phyloP scores from a whole-genome alignment of 2,329 filamentous ascomycete species.

The Teratosphaeria zuluensis region DNA sequence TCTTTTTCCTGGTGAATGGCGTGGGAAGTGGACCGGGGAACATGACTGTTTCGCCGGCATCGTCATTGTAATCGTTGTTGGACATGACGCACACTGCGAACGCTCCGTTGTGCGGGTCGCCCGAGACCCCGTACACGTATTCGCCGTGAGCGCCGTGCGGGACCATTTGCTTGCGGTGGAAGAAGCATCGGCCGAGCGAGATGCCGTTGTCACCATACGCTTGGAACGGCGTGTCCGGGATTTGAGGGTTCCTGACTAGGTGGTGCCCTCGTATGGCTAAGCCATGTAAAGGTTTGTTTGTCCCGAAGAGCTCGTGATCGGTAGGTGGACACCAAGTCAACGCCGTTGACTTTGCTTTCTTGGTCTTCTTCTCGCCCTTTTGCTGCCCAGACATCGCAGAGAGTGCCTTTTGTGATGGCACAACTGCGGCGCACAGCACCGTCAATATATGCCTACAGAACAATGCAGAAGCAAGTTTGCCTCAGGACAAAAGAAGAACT shows the following conservation, averaged over 20 bases:
- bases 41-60: neutral
- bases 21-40: neutral
- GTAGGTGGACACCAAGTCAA: neutral
- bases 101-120: neutral
- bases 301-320: no score
- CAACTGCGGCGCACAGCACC: no score
- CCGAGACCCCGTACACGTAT: neutral
- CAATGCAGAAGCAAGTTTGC: no score
- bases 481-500: no score
- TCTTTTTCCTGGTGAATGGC: neutral
- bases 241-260: neutral
- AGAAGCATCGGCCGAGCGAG: neutral
- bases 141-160: neutral
- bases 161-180: neutral
- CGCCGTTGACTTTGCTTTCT: neutral
- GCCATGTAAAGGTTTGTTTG: no score
- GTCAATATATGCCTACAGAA: no score
- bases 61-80: neutral
- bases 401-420: no score
- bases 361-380: neutral
- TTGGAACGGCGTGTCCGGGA: neutral
- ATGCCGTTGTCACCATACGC: neutral
- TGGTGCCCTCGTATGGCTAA: neutral
- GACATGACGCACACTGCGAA: neutral
- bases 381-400: neutral